phyloP scores from a whole-genome alignment of 129 eudicot species.

The Arctium lappa region DNA sequence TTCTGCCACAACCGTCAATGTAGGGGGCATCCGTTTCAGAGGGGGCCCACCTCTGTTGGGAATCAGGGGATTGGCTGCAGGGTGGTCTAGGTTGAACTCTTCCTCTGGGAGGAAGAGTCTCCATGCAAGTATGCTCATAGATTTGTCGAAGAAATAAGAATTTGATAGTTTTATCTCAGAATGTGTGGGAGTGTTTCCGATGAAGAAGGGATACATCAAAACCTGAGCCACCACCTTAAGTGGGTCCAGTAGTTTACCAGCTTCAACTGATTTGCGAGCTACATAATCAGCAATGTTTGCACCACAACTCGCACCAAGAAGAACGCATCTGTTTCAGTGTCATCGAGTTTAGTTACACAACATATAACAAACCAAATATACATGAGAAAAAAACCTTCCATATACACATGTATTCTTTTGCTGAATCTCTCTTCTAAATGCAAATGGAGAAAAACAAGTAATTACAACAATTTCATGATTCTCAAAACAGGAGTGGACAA shows the following conservation, averaged over 20 bases:
- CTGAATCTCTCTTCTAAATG: background rate
- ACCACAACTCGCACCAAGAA: slow-evolving; percentile 91
- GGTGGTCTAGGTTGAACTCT: slow-evolving; percentile 86
- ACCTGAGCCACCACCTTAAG: slow-evolving; percentile 90
- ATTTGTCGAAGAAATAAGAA: slow-evolving; percentile 85
- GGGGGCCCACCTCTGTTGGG: slow-evolving; percentile 69
- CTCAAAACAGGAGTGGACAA: background rate
- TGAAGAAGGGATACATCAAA: slow-evolving; percentile 91
- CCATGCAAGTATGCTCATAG: slow-evolving; percentile 88
- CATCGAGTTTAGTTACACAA: background rate
- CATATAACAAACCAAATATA: background rate
- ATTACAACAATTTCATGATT: background rate
- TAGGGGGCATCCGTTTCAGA: slow-evolving; percentile 84
- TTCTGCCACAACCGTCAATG: slow-evolving; percentile 78
- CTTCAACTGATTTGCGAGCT: slow-evolving; percentile 75
- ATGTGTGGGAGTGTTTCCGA: slow-evolving; percentile 81
- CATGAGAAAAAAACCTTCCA: background rate
- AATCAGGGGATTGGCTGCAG: slow-evolving; percentile 81
- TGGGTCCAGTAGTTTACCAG: slow-evolving; percentile 75
- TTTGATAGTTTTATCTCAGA: slow-evolving; percentile 87
- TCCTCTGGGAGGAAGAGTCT: slow-evolving; percentile 76
- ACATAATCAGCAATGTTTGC: slow-evolving; percentile 89
- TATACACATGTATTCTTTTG: background rate
- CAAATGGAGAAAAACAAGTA: background rate
- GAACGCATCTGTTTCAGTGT: slow-evolving; percentile 64